Base-by-base conservation (phyloP, 345 rosid genomes). In the Aquilaria yunnanensis region DNA sequence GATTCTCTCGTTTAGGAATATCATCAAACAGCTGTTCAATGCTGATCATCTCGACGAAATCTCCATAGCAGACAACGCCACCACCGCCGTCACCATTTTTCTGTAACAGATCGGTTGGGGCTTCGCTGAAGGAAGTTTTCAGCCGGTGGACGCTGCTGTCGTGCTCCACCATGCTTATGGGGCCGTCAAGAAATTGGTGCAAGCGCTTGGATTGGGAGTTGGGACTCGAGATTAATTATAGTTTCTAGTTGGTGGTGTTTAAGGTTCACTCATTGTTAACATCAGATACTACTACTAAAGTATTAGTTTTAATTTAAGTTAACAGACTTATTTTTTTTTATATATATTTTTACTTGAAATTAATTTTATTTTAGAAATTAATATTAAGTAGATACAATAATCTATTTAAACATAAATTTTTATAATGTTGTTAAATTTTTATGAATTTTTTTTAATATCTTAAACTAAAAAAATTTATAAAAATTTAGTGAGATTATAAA, bases 141-240 rank as follows among this genome's bases (percentile, higher is more conserved):
- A 68, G 3, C 77, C 68, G 66, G 96, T 92, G 9, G 98, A 92
- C 68, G 93, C 74, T 10, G 93, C 72, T 47, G 82, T 92, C 11
- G 84, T 89, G 88, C 96, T 87, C 57, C 97, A 92, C 69, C 89
- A 84, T 56, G 94, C 98, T 3, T 90, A 72, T 48, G 89, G 88
- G 54, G 78, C 98, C 0, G 89, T 93, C 13, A 93, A 93, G 75
- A 90, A 90, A 61, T 90, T 96, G 1, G 82, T 90, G 31, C 90
- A 94, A 51, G 96, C 59, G 73, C 89, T 1, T 94, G 99, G 99
- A 84, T 88, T 51, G 99, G 97, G 9, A 94, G 83, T 88, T 51
- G 99, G 97, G 9, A 94, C 89, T 12, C 76, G 97, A 74, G 99
- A 94, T 62, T 23, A 23, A 23, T 23, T 94, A 90, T 46, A 90